A percentile compares a stretch with the other conserved stretches of the same genome.
phyloP scores from a whole-genome alignment of 306 rosid species.

The Dicorynia guianensis region DNA sequence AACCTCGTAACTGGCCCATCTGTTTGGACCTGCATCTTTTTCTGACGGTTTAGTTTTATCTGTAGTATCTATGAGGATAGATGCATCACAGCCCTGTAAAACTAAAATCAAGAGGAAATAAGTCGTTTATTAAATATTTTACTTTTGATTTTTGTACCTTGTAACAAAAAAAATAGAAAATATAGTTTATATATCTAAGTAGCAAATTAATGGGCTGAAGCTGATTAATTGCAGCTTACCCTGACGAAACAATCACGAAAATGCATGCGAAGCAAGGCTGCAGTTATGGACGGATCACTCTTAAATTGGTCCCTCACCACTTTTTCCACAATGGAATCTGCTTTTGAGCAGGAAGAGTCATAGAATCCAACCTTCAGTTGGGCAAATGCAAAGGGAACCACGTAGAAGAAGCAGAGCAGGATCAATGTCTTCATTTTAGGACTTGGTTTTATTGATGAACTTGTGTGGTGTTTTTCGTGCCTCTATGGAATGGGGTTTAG shows the following conservation, averaged over 20 bases:
- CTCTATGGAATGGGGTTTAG: no score
- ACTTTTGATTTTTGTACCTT: no score
- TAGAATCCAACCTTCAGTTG: slow-evolving; percentile 59
- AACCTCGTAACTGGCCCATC: slow-evolving; percentile 31
- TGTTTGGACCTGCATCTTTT: slow-evolving; percentile 51
- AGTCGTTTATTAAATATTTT: no score
- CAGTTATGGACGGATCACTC: slow-evolving; percentile 44
- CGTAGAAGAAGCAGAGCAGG: neutral
- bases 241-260: slow-evolving; percentile 69
- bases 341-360: slow-evolving; percentile 46
- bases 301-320: slow-evolving; percentile 48
- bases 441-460: no score
- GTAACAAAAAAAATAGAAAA: no score
- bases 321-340: slow-evolving; percentile 47
- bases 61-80: slow-evolving; percentile 56
- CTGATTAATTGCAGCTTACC: slow-evolving; percentile 32
- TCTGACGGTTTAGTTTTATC: slow-evolving; percentile 32
- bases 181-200: no score
- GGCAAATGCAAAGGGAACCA: slow-evolving; percentile 46
- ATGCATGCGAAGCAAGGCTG: slow-evolving; percentile 63
- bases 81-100: slow-evolving; percentile 65
- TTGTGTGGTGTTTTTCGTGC: no score
- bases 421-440: slow-evolving; percentile 35
- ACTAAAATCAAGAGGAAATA: neutral
- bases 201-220: no score